Base-by-base conservation (phyloP, 768 basidiomycete species). In the Tylopilus sp. region DNA sequence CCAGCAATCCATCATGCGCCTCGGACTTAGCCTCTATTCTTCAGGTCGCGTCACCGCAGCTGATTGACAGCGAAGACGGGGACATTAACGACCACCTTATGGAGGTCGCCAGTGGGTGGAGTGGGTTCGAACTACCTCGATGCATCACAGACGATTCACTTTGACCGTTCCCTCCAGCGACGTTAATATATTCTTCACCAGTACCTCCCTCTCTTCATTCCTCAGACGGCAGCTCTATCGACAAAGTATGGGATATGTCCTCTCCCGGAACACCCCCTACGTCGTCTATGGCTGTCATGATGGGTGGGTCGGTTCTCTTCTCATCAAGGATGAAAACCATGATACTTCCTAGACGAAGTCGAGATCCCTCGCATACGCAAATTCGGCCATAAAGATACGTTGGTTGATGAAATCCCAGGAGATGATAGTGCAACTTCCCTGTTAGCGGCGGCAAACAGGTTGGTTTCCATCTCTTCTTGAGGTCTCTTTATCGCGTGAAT, bases 21-120 rank as follows among this genome's bases (percentile, higher is more conserved):
- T 52, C 62, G 15, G 65, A 72, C 43, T 51, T 75, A 35, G 56
- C 63, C 31, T 50, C 57, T 43, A 54, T 70, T 40, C 40, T 70
- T 23, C 52, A 44, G 45, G 39, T 21, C 33, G 62, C 64, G 10
- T 62, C 62, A 31, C 55, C 52, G 11, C 56, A 64, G 40, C 51
- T 69, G 40, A 58, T 65, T 41, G 68, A 73, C 38, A 70, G 76
- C 43, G 68, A 73, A 31, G 76, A 78, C 21, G 66, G 66, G 4
- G 76, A 80, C 43, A 53, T 80, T 6, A 68, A 74, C n/a, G 61
- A 60, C 30, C 73, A 75, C 44, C 79, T 80, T 62, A 77, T 88
- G 73, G 68, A 75, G 9, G 59, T 86, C 30, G 77, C 86, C 1
- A 75, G 80, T 64, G 86, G 85, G 25, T 85, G 85, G 83, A 64